Conservation (phyloP, 306 rosid genomes). For the Trifolium repens region DNA sequence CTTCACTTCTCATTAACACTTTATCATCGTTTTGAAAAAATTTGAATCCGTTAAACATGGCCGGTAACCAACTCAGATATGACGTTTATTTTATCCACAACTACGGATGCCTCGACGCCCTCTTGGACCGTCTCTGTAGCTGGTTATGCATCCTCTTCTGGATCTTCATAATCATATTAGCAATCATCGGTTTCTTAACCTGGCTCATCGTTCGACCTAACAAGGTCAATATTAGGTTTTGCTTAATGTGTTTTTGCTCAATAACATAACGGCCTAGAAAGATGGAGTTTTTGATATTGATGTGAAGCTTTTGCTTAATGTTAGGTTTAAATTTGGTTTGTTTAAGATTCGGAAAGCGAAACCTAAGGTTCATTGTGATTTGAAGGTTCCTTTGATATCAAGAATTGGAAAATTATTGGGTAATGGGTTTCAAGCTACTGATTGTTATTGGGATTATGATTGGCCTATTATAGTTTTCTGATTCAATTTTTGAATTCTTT, state of each 20-base stretch:
- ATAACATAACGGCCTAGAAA: no score
- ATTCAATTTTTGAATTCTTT: no score
- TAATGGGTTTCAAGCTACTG: slow-evolving; percentile 34
- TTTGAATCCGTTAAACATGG: slow-evolving; percentile 39
- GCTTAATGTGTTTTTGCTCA: no score
- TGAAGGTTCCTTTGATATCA: slow-evolving; percentile 52
- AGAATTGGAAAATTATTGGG: slow-evolving; percentile 17
- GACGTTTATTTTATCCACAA: no score
- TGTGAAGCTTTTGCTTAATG: slow-evolving; percentile 44
- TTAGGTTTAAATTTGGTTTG: slow-evolving; percentile 48
- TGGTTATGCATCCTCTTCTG: slow-evolving; percentile 54
- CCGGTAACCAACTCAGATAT: no score
- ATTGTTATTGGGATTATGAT: slow-evolving; percentile 41
- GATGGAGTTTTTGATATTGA: slow-evolving; percentile 47
- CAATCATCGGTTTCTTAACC: slow-evolving; percentile 44
- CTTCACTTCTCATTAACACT: background rate
- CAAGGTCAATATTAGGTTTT: slow-evolving; percentile 50
- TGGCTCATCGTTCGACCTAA: slow-evolving; percentile 63
- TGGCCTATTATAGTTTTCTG: no score
- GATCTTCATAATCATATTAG: slow-evolving; percentile 42
- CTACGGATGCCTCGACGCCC: background rate
- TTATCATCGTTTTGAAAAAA: no score
- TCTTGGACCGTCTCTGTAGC: slow-evolving; percentile 50
- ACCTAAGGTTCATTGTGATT: slow-evolving; percentile 55
- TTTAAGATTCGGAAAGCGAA: slow-evolving; percentile 46